Conservation (phyloP, 371 early-diverging fungal species). For the Rozella allomycis region DNA sequence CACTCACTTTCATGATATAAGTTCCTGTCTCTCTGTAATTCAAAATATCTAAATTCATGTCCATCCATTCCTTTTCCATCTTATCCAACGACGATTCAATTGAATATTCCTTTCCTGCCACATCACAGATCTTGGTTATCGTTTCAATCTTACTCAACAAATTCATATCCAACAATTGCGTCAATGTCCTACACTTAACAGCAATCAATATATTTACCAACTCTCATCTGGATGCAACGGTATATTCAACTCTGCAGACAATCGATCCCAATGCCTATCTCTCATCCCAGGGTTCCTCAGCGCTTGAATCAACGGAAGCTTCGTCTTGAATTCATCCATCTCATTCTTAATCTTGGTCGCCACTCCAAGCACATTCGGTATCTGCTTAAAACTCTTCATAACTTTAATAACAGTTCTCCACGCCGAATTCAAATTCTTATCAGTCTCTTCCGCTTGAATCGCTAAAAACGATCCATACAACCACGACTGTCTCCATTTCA, state of each 20-base stretch:
- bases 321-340: conserved; percentile 32
- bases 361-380: conserved; percentile 22
- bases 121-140: conserved; percentile 28
- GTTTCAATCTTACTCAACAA: conserved; percentile 18
- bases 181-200: conserved; percentile 24
- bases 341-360: conserved; percentile 28
- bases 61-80: conserved; percentile 31
- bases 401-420: conserved; percentile 25
- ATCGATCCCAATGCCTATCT: conserved; percentile 31
- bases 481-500: conserved; percentile 25
- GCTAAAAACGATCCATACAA: conserved; percentile 22
- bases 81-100: conserved; percentile 33
- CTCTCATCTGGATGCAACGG: conserved; percentile 13
- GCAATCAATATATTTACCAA: no score
- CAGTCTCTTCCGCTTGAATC: conserved; percentile 26
- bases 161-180: conserved; percentile 19
- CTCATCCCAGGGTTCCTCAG: conserved; percentile 33
- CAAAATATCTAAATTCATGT: conserved; percentile 19
- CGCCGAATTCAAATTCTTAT: conserved; percentile 21
- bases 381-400: conserved; percentile 18
- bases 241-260: conserved; percentile 18
- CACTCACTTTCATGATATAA: conserved; percentile 25
- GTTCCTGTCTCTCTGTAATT: conserved; percentile 33
- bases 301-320: conserved; percentile 29
- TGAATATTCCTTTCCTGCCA: conserved; percentile 33